These are phyloP conservation scores for Linum lewisii DNA, from an alignment of 345 rosid species.

Conservation along the genomic window DNA sequence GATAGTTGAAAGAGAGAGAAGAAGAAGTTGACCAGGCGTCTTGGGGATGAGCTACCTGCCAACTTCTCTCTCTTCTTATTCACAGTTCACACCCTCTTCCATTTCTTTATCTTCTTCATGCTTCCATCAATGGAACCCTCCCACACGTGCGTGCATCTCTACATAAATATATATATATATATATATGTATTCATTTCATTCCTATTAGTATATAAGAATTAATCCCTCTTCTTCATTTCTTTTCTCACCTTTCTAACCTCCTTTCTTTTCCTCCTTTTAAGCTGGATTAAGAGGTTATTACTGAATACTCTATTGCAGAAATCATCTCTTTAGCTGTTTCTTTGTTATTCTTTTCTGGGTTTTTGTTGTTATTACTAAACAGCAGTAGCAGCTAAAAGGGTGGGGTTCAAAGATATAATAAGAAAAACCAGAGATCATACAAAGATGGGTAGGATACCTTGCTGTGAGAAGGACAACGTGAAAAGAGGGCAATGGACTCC, in stretches of 20 bases:
- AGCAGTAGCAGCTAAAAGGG: not conserved
- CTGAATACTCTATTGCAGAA: too few relatives aligned
- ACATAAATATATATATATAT: not conserved
- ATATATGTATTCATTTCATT: conserved; percentile 2
- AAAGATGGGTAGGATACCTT: conserved; percentile 79
- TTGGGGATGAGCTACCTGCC: conserved; percentile 93
- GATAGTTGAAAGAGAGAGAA: conserved; percentile 4
- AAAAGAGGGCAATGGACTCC: conserved; percentile 98
- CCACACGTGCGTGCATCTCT: not conserved
- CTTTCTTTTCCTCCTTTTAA: not conserved
- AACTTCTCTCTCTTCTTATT: conserved; percentile 24
- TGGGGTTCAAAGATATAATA: not conserved
- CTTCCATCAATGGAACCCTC: conserved; percentile 14
- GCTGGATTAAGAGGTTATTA: too few relatives aligned
- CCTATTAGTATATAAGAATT: conserved; percentile 16
- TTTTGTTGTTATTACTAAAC: not conserved
- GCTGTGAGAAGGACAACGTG: conserved; percentile 90
- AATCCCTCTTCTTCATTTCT: conserved; percentile 16
- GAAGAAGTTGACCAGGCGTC: conserved; percentile 54
- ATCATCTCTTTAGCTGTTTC: too few relatives aligned
- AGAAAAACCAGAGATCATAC: not conserved
- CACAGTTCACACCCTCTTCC: conserved; percentile 74
- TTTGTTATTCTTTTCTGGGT: not conserved
- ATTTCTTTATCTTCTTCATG: conserved; percentile 88
- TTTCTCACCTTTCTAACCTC: conserved; percentile 4